Evolutionary conservation across 495 filamentous ascomycete genomes (phyloP).

Genomic region (Aspergillus cavernicola): DNA sequence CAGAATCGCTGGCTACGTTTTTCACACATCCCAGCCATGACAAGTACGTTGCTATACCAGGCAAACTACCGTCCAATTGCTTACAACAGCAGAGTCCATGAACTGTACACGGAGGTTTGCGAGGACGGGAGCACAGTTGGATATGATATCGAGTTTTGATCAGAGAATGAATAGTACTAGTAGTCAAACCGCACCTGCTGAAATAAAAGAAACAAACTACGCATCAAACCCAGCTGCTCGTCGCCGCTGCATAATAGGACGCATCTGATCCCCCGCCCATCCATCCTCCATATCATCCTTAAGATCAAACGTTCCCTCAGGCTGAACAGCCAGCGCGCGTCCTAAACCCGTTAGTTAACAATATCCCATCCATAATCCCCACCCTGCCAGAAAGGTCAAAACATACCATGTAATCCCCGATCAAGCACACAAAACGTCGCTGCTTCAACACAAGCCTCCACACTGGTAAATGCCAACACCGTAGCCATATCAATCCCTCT

Average conservation of each 20-base stretch:
- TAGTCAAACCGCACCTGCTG: too few species aligned
- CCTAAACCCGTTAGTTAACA: not conserved
- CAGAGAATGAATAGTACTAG: too few species aligned
- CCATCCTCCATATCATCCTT: slow-evolving; percentile 1
- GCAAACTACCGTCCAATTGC: not conserved
- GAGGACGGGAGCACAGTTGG: not conserved
- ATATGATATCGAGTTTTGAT: not conserved
- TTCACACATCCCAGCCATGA: not conserved
- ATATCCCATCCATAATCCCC: too few species aligned
- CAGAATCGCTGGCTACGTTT: not conserved
- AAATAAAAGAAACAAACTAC: too few species aligned
- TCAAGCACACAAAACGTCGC: not conserved
- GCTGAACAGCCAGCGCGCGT: not conserved
- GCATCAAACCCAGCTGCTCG: slow-evolving; percentile 1
- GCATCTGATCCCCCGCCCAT: not conserved
- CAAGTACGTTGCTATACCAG: not conserved
- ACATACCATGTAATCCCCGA: not conserved
- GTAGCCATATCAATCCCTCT: not conserved
- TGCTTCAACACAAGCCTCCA: not conserved
- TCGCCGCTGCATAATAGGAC: not conserved
- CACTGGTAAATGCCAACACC: not conserved
- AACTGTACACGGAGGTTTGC: not conserved
- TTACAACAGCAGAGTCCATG: not conserved
- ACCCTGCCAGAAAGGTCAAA: too few species aligned
- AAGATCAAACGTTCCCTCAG: not conserved